A percentile compares a stretch with the other conserved stretches of the same genome.
Conservation (phyloP, 495 filamentous ascomycete species). For the Pseudoneurospora amorphoporcata region DNA sequence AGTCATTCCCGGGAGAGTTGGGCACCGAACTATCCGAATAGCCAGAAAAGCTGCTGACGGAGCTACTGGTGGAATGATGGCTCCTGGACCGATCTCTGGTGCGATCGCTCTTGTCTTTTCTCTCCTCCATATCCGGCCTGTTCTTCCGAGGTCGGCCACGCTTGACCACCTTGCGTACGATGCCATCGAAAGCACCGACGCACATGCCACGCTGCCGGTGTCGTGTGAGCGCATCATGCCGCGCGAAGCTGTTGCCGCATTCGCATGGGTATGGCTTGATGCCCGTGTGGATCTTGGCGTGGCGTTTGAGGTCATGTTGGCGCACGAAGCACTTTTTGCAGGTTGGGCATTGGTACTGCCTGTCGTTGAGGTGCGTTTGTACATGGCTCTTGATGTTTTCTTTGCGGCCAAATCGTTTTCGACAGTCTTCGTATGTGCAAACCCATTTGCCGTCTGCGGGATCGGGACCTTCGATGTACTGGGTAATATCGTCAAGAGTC, state of each 20-base stretch:
- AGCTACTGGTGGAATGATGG: conserved; percentile 33
- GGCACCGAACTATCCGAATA: conserved; percentile 38
- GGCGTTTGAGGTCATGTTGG: conserved; percentile 92
- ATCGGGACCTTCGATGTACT: conserved; percentile 74
- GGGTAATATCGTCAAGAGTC: conserved; percentile 73
- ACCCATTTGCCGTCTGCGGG: conserved; percentile 69
- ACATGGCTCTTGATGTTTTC: conserved; percentile 98
- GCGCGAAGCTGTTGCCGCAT: conserved; percentile 83
- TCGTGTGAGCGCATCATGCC: conserved; percentile 88
- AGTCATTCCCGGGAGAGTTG: conserved; percentile 32
- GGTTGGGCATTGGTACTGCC: conserved; percentile 80
- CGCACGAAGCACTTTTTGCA: conserved; percentile 93
- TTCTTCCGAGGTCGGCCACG: conserved; percentile 39
- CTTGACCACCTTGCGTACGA: conserved; percentile 51
- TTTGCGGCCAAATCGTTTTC: conserved; percentile 78
- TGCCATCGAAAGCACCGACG: conserved; percentile 77
- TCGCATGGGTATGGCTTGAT: conserved; percentile 86
- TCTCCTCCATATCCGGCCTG: conserved; percentile 47
- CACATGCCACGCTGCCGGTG: conserved; percentile 94
- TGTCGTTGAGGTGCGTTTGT: conserved; percentile 91
- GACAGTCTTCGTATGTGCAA: conserved; percentile 71
- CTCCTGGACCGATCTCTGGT: conserved; percentile 36
- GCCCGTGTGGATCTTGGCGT: conserved; percentile 90
- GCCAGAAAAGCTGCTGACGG: conserved; percentile 32
- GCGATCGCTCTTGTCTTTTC: conserved; percentile 52